These are phyloP conservation scores for Osmanthus fragrans DNA, from an alignment of 257 asterid genomes.

Conservation along the genomic window DNA sequence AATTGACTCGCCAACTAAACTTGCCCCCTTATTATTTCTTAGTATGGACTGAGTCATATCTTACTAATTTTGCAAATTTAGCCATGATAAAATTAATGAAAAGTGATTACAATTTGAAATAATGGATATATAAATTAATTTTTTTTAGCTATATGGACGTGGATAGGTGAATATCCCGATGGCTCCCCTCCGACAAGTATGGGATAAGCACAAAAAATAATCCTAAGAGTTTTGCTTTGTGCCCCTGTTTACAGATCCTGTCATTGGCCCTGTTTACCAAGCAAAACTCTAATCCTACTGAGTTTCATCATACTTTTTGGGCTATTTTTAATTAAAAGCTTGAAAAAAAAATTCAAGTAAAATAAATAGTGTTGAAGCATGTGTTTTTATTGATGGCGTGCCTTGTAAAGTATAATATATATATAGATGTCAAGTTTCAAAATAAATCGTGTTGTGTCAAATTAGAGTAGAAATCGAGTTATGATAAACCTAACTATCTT, in stretches of 20 bases:
- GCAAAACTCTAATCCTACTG: too few species aligned
- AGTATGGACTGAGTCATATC: slow-evolving; percentile 29
- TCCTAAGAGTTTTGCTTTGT: too few species aligned
- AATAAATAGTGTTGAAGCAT: background rate
- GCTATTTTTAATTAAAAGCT: too few species aligned
- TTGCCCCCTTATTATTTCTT: background rate
- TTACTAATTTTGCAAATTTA: slow-evolving; percentile 10
- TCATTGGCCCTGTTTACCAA: too few species aligned
- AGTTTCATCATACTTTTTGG: background rate
- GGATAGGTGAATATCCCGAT: background rate
- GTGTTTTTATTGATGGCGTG: background rate
- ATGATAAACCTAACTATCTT: too few species aligned
- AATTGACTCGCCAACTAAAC: background rate
- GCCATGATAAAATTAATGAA: background rate
- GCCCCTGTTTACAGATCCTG: too few species aligned
- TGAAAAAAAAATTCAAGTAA: background rate
- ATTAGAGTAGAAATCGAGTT: too few species aligned
- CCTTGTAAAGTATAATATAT: too few species aligned
- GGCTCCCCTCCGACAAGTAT: background rate
- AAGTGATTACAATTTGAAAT: slow-evolving; percentile 6
- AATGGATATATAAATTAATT: slow-evolving; percentile 23
- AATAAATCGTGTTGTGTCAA: too few species aligned
- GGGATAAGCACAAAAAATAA: background rate
- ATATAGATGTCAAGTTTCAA: too few species aligned
- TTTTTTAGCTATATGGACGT: background rate